Evolutionary conservation across 306 rosid genomes (phyloP), one percentile per base, ranked within the genome.

Genomic region (Luffa acutangula): DNA sequence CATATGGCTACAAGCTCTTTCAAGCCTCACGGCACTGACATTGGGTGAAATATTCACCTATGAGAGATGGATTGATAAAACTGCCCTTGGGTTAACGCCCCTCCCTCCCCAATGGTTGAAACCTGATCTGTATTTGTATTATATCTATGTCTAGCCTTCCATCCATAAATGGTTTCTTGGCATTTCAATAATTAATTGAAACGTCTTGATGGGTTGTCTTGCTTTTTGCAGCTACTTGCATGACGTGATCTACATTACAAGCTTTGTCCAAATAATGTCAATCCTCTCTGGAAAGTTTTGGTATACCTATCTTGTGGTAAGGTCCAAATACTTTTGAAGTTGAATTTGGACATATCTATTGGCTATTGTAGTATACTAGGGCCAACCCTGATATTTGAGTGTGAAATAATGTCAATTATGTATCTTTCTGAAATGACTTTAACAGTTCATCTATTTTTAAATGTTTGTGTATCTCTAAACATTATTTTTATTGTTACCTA

Each of bases 251-350:
- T 74, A 74, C 87, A 95, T 95, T 75, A 91, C 99, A 71, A 81
- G 97, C 93, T 93, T 95, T 54, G 99, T 95, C 82, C 99, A 95
- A 90, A 81, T 95, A 63, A 84, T 86, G 86, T 95, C 99, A 83
- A 88, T 95, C 82, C 66, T 95, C 86, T 95, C 99, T 18, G 99
- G 91, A 81, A 95, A 90, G 76, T 95, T 95, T 84, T 95, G 97
- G 97, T 95, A 87, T 85, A 88, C 88, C 9, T 95, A 93, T 89
- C 88, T 95, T 79, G 91, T 89, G 97, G 99, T 95, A 88, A 91
- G 91, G 63, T 51, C 31, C 31, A 73, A 14, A 31, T 33, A 31
- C 43, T 51, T 14, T 34, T 51, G 42, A 49, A 31, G 33, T 31
- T 73, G 78, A 74, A 74, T 33, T 74, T 74, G 0, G n/a, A 15